Conservation (phyloP, 225 moss, liverwort and hornwort genomes). For the Marchantia paleacea region DNA sequence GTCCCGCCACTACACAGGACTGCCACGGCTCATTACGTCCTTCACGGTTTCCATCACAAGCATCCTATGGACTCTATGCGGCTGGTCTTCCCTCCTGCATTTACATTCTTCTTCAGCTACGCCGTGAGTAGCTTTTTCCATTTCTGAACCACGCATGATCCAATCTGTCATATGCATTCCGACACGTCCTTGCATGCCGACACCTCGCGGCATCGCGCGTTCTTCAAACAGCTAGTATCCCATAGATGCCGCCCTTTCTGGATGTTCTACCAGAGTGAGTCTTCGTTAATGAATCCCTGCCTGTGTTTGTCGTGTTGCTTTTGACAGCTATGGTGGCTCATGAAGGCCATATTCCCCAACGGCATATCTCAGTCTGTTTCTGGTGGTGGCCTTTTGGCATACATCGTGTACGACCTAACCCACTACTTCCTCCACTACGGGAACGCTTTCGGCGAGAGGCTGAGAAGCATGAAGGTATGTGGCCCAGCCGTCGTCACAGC, state of each 20-base stretch:
- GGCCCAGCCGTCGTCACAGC: background rate
- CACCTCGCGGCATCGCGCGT: too few relatives aligned
- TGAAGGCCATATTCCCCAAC: conserved; percentile 2
- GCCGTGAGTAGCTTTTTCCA: conserved; percentile 14
- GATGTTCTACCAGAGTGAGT: background rate
- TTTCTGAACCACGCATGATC: too few relatives aligned
- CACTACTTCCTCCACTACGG: conserved; percentile 94
- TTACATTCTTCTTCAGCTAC: conserved; percentile 39
- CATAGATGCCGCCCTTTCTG: background rate
- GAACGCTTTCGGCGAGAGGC: conserved; percentile 35
- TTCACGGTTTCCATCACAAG: conserved; percentile 96
- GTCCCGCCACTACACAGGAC: conserved; percentile 35
- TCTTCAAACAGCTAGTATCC: too few relatives aligned
- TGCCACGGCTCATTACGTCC: conserved; percentile 63
- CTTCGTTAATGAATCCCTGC: background rate
- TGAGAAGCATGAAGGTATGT: conserved; percentile 65
- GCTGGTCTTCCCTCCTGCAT: conserved; percentile 75
- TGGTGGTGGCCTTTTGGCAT: conserved; percentile 63
- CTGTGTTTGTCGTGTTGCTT: background rate
- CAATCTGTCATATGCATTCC: too few relatives aligned
- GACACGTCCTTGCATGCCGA: too few relatives aligned
- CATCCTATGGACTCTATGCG: conserved; percentile 83
- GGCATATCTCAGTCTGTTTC: conserved; percentile 31
- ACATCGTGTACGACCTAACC: conserved; percentile 70
- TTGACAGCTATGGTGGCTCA: conserved; percentile 8